Evolutionary conservation across 371 early-diverging fungal genomes (phyloP).

Genomic region (Fennellomyces sp.): DNA sequence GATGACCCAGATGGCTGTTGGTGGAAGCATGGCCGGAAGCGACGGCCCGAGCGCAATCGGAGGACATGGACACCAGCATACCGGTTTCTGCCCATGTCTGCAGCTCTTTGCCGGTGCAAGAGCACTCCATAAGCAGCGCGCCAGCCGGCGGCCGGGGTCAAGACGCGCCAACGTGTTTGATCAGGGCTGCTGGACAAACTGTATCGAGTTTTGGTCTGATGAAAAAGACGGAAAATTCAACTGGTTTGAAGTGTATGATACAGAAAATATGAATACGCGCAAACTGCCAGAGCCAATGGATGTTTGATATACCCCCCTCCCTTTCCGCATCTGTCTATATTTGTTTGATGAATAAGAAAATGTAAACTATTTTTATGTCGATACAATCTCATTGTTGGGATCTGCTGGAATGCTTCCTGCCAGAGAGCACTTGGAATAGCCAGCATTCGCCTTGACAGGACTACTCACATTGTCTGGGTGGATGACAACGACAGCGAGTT

Average conservation of each 20-base stretch:
- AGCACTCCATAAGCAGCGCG: constrained; percentile 38
- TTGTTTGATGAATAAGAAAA: not conserved
- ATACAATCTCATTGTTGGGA: too few relatives aligned
- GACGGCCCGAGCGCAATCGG: constrained; percentile 4
- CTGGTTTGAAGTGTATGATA: constrained; percentile 64
- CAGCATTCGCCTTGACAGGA: too few relatives aligned
- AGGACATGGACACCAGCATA: constrained; percentile 3
- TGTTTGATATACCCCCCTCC: not conserved
- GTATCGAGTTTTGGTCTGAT: constrained; percentile 82
- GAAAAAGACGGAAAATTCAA: constrained; percentile 56
- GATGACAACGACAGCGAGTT: too few relatives aligned
- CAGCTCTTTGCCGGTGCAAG: constrained; percentile 52
- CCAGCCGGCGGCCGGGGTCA: constrained; percentile 2
- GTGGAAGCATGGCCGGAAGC: constrained; percentile 24
- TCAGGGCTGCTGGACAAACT: constrained; percentile 72
- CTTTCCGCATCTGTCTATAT: not conserved
- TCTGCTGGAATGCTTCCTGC: too few relatives aligned
- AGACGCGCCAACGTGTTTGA: constrained; percentile 61
- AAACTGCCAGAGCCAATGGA: not conserved
- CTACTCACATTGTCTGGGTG: too few relatives aligned
- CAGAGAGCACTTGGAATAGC: too few relatives aligned
- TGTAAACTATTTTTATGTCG: not conserved
- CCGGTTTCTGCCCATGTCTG: constrained; percentile 43
- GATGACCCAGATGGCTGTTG: constrained; percentile 36
- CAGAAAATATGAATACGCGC: constrained; percentile 20